Evolutionary conservation across 202 grass and related monocot genomes (phyloP), one percentile per base, ranked within the genome.

Genomic region (Alloteropsis angusta): DNA sequence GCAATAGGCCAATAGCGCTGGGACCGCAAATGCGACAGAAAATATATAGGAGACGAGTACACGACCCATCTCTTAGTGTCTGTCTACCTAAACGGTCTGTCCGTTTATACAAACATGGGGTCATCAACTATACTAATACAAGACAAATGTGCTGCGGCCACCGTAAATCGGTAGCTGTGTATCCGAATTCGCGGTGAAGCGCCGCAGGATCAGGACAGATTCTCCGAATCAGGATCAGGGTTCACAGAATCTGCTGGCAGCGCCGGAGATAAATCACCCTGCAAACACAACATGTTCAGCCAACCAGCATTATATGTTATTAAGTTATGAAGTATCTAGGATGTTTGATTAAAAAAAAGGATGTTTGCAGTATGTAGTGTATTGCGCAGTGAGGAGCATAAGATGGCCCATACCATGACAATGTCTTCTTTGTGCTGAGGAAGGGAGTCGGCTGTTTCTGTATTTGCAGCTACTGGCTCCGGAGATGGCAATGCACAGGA

Each of bases 401-500:
- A 14, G 2, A 45, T 26, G 34, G 2, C 26, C 26, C 39, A 39
- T 81, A 90, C 84, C 88, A 80, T 87, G 49, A 62, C 76, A 32
- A 56, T 53, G 58, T 87, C 76, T 43, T 19, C 63, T 49, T 84
- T 30, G 5, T 39, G 71, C 60, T 64, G 81, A 66, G 66, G 57
- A 65, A 42, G 34, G 43, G 30, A 23, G 17, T 14, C 60, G 2
- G 49, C 1, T 73, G 25, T 53, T 66, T 71, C 80, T 45, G 50
- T 22, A 77, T 50, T 76, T 8, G 14, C 38, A 35, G 56, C 30
- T 80, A 22, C 32, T 56, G 58, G 36, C 50, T 90, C 65, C 21
- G 16, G 71, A 62, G 50, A 84, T 72, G 75, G 26, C 75, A 73
- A 19, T 28, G 48, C 7, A 54, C 71, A 30, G 26, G 68, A 28